phyloP scores from a whole-genome alignment of 352 stramenopile species.

The Albugo candida region DNA sequence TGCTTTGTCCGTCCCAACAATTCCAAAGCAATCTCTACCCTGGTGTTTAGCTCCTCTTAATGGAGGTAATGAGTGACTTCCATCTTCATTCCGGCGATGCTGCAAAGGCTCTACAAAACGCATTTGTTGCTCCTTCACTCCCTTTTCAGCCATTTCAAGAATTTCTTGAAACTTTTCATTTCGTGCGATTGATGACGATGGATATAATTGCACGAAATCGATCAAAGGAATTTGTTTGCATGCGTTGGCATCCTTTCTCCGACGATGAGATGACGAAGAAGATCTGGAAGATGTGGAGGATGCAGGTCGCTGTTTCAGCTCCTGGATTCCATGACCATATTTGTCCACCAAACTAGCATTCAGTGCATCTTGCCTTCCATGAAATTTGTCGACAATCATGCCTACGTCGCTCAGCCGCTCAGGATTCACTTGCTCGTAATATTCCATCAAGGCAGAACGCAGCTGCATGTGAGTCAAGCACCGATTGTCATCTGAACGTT shows the following conservation, averaged over 20 bases:
- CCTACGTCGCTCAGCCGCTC: slow-evolving; percentile 41
- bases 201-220: slow-evolving; percentile 52
- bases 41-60: slow-evolving; percentile 36
- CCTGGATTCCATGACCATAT: slow-evolving; percentile 23
- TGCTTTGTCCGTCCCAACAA: slow-evolving; percentile 57
- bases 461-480: slow-evolving; percentile 18
- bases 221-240: slow-evolving; percentile 10
- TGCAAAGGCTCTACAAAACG: slow-evolving; percentile 58
- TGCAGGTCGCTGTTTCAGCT: no score
- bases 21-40: slow-evolving; percentile 62
- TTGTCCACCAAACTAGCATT: slow-evolving; percentile 43
- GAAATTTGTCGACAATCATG: slow-evolving; percentile 55
- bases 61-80: slow-evolving; percentile 21
- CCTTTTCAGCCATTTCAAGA: slow-evolving; percentile 53
- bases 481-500: neutral
- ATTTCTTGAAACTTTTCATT: slow-evolving; percentile 54
- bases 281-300: no score
- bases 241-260: no score
- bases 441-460: slow-evolving; percentile 18
- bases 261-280: no score
- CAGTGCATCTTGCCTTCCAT: slow-evolving; percentile 32
- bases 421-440: slow-evolving; percentile 36
- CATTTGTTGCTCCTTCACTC: slow-evolving; percentile 67
- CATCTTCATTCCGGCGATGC: slow-evolving; percentile 28
- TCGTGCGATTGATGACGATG: slow-evolving; percentile 17